Base-by-base conservation (phyloP, 106 monocot genomes). In the Cymbidium sinense region DNA sequence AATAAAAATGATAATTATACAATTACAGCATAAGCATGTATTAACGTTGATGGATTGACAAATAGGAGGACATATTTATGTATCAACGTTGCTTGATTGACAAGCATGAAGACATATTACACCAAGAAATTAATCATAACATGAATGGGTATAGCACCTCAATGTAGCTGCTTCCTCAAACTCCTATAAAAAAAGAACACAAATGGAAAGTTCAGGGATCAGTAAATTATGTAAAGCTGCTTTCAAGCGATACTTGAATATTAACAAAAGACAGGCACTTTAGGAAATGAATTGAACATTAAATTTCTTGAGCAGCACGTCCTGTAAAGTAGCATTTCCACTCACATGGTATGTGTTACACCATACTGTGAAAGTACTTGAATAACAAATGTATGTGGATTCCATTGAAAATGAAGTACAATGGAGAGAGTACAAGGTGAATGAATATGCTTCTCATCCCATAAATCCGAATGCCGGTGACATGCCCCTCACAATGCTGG, bases 161-260 rank as follows among this genome's bases (percentile, higher is more conserved):
- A 27, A 43, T 44, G 74, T 19, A 28, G 28, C 27, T 25, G 44
- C 44, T 44, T 74, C 44, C 10, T 44, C 43, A 74, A 43, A 11
- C 41, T 74, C 74, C 74, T 74, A 74, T 5, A 43, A 6, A 74
- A 28, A 67, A 44, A 27, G 43, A 74, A 44, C 39, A 74, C 43
- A 74, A 74, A 27, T 34, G 36, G 39, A 12, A 71, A 37, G 12
- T 21, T 71, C 39, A 71, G 71, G 21, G 71, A n/a, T 30, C 31
- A 67, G 28, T 33, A 33, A 31, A 58, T 7, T 28, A 64, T 7
- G 64, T 67, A 33, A 33, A 67, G 1, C 1, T 23, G 15, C 25
- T 13, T 33, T 67, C 31, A 67, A 67, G 13, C 31, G 31, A 17
- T 67, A 31, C 31, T 15, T 67, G 2, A 67, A 67, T 33, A 67